Evolutionary conservation across 1,284 basidiomycete species (phyloP), one percentile per base, ranked within the genome.

Genomic region (Trametes versicolor): DNA sequence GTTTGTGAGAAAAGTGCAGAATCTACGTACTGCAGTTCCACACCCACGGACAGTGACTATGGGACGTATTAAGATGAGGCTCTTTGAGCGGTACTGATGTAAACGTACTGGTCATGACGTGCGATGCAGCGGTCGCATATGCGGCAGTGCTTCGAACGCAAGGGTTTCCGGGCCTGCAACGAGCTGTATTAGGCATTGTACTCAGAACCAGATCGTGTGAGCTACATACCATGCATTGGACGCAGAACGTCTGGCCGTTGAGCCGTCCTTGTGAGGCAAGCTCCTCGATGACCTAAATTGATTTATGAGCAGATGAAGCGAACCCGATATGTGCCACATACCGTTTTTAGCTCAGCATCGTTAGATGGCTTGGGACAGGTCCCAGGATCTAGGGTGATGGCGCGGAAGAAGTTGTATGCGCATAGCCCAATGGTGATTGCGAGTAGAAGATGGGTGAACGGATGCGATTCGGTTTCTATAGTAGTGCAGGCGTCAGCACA

Each of bases 1-100:
- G 10, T 23, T 47, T 7, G 15, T 13, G 54, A 39, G 4, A 58
- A 34, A 56, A 12, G 56, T 32, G 4, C 63, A 41, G 62, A 8
- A 55, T 10, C 25, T 4, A 81, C 91, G 48, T 75, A 95, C 94
- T 90, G 77, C 97, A 99, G 79, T 99, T 99, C 93, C 96, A 98
- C n/a, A 99, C 91, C 97, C 97, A 99, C 9, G 98, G 98, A 74
- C 97, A 99, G 75, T 99, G 97, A 73, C 94, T 96, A 64, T 17
- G 64, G 41, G 52, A 15, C 17, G 12, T 23, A 15, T 62, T 9
- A 32, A 29, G 2, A 25, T 23, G 48, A 51, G 48, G 52, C 32
- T 27, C 13, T 3, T 48, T 10, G 25, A 19, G 15, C 41, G 23
- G 51, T 34, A 54, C 47, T n/a, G 29, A 37, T 25, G 47, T 19